Percentiles rank a stretch among this genome's conserved stretches.
Evolutionary conservation across 192 early-diverging fungal species (phyloP).

Genomic region (Coemansia sp.): DNA sequence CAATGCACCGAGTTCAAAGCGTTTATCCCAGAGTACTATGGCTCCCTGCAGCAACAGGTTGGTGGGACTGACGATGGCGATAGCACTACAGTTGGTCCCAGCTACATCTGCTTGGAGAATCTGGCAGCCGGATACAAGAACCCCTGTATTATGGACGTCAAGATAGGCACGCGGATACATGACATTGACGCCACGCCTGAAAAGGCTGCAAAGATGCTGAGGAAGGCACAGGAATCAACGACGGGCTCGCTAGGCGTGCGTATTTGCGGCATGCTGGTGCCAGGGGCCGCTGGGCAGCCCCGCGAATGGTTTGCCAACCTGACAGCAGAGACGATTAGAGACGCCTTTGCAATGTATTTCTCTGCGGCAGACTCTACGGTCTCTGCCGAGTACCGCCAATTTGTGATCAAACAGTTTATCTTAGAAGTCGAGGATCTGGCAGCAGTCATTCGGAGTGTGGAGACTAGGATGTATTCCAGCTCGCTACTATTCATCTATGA

Average conservation of each 20-base stretch:
- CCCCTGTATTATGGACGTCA: constrained; percentile 84
- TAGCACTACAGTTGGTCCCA: not conserved
- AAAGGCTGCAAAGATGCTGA: constrained; percentile 67
- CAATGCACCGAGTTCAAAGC: constrained; percentile 52
- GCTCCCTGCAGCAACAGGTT: constrained; percentile 41
- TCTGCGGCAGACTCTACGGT: constrained; percentile 39
- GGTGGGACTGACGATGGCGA: not conserved
- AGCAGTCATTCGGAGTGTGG: constrained; percentile 52
- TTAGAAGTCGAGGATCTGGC: constrained; percentile 59
- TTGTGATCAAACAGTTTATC: constrained; percentile 63
- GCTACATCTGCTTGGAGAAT: constrained; percentile 76
- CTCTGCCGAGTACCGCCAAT: constrained; percentile 51
- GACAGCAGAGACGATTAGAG: constrained; percentile 51
- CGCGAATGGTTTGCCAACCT: constrained; percentile 25
- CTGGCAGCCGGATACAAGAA: constrained; percentile 62
- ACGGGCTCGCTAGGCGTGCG: constrained; percentile 61
- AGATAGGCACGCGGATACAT: constrained; percentile 77
- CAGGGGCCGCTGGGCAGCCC: constrained; percentile 5
- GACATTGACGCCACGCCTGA: constrained; percentile 68
- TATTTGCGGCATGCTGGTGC: constrained; percentile 72
- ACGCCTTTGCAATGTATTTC: constrained; percentile 68
- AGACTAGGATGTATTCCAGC: constrained; percentile 66
- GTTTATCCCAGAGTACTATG: constrained; percentile 73
- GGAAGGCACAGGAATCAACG: constrained; percentile 67
- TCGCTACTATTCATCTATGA: constrained; percentile 85